Percentiles rank a stretch among this genome's conserved stretches.
phyloP scores from a whole-genome alignment of 2,329 filamentous ascomycete species.

The Penicillium thymicola region DNA sequence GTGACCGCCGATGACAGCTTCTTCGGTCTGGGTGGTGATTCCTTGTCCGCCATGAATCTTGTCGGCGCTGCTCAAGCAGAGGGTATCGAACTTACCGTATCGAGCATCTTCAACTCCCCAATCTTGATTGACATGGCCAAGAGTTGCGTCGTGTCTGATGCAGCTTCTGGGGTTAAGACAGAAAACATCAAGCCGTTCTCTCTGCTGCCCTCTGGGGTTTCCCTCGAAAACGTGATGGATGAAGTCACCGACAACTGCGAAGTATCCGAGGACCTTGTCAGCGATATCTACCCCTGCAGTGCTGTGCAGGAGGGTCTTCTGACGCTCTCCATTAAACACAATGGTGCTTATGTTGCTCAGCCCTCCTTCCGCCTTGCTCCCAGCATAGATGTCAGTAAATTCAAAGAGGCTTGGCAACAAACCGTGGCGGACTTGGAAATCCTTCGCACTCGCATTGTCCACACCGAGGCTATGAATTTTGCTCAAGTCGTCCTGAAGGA shows the following conservation, averaged over 20 bases:
- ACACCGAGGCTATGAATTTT: constrained; percentile 37
- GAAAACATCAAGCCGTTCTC: constrained; percentile 26
- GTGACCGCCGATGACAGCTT: constrained; percentile 47
- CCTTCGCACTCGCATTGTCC: constrained; percentile 48
- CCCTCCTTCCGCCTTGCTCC: constrained; percentile 42
- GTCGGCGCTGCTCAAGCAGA: constrained; percentile 41
- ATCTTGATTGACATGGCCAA: constrained; percentile 44
- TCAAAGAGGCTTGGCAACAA: constrained; percentile 49
- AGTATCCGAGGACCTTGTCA: constrained; percentile 28
- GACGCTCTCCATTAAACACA: constrained; percentile 47
- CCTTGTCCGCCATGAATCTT: constrained; percentile 48
- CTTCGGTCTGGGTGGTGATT: constrained; percentile 48
- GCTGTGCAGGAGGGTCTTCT: constrained; percentile 47
- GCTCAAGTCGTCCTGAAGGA: constrained; percentile 42
- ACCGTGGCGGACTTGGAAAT: constrained; percentile 47
- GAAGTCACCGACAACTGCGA: constrained; percentile 33
- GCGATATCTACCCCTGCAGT: constrained; percentile 45
- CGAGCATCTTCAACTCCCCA: constrained; percentile 46
- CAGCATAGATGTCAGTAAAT: constrained; percentile 39
- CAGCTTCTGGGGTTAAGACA: not conserved
- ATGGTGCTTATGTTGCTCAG: constrained; percentile 50
- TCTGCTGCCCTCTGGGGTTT: constrained; percentile 23
- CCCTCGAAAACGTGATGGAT: constrained; percentile 22
- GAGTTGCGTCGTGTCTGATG: constrained; percentile 19
- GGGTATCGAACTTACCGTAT: constrained; percentile 41